Evolutionary conservation across 2,329 filamentous ascomycete species (phyloP).

Genomic region (Sarocladium oryzae): DNA sequence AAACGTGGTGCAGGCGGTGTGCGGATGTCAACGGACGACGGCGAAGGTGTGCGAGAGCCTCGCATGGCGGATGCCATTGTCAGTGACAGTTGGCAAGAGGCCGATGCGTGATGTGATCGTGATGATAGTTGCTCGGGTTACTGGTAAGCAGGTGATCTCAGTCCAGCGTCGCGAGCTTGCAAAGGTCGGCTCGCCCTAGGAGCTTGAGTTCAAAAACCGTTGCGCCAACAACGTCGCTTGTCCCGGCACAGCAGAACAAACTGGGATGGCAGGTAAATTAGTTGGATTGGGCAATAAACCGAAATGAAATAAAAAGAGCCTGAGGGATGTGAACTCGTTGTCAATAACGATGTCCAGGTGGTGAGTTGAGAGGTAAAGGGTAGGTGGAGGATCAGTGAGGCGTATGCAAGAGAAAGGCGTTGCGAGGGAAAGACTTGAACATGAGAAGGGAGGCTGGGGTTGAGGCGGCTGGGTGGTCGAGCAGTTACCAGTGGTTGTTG

Average conservation of each 20-base stretch:
- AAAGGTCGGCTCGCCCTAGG: background rate
- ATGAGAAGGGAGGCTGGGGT: slow-evolving; percentile 8
- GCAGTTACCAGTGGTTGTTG: slow-evolving; percentile 3
- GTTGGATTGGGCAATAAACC: background rate
- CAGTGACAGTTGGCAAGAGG: background rate
- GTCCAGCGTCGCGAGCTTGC: background rate
- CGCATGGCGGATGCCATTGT: slow-evolving; percentile 7
- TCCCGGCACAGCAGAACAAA: background rate
- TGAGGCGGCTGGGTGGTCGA: slow-evolving; percentile 2
- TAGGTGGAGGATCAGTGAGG: slow-evolving; percentile 5
- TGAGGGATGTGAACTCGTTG: background rate
- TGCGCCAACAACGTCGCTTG: background rate
- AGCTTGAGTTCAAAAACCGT: background rate
- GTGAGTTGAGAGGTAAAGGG: slow-evolving; percentile 7
- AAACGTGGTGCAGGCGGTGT: slow-evolving; percentile 65
- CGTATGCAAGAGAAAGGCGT: slow-evolving; percentile 1
- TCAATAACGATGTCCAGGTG: slow-evolving; percentile 4
- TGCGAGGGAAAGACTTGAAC: slow-evolving; percentile 1
- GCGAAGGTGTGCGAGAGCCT: slow-evolving; percentile 51
- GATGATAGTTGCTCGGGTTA: slow-evolving; percentile 9
- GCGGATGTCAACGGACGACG: slow-evolving; percentile 44
- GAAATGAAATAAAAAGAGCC: slow-evolving; percentile 4
- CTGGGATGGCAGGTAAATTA: background rate
- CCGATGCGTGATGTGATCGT: slow-evolving; percentile 10
- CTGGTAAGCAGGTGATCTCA: slow-evolving; percentile 1